These are phyloP conservation scores for Takashimella koratensis DNA, from an alignment of 1,284 basidiomycete species.

Conservation along the genomic window DNA sequence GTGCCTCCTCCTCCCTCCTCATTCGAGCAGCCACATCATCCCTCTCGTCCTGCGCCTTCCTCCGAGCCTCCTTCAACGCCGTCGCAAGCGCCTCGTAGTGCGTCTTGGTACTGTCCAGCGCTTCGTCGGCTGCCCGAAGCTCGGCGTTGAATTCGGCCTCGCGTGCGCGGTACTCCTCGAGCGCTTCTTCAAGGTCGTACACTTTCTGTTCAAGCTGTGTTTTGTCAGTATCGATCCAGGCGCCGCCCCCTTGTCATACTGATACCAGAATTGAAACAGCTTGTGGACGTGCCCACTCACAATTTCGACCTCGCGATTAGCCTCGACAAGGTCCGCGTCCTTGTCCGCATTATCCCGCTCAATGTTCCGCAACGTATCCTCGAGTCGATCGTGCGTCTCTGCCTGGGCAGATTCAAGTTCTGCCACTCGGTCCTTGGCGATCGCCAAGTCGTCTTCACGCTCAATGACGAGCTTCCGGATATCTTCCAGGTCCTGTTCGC, in stretches of 20 bases:
- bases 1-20: constrained; percentile 52
- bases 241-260: too few relatives aligned
- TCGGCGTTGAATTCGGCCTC: constrained; percentile 56
- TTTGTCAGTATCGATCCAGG: constrained; percentile 1
- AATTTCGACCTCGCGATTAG: constrained; percentile 70
- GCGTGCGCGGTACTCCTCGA: constrained; percentile 58
- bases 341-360: constrained; percentile 45
- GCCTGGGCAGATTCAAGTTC: constrained; percentile 40
- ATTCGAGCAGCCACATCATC: constrained; percentile 69
- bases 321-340: constrained; percentile 49
- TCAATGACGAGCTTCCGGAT: constrained; percentile 31
- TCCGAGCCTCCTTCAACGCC: constrained; percentile 70
- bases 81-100: constrained; percentile 65
- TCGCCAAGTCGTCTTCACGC: constrained; percentile 35
- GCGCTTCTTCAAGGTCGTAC: constrained; percentile 54
- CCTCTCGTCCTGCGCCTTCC: constrained; percentile 48
- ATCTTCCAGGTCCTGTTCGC: constrained; percentile 40
- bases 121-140: constrained; percentile 51
- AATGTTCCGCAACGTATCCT: constrained; percentile 42
- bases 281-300: constrained; percentile 25
- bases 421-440: constrained; percentile 30
- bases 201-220: constrained; percentile 44
- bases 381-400: constrained; percentile 43
- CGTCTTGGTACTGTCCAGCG: constrained; percentile 66
- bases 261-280: neutral